A percentile compares a stretch with the other conserved stretches of the same genome.
Evolutionary conservation across 2,329 filamentous ascomycete genomes (phyloP).

Genomic region (Colletotrichum sansevieriae): DNA sequence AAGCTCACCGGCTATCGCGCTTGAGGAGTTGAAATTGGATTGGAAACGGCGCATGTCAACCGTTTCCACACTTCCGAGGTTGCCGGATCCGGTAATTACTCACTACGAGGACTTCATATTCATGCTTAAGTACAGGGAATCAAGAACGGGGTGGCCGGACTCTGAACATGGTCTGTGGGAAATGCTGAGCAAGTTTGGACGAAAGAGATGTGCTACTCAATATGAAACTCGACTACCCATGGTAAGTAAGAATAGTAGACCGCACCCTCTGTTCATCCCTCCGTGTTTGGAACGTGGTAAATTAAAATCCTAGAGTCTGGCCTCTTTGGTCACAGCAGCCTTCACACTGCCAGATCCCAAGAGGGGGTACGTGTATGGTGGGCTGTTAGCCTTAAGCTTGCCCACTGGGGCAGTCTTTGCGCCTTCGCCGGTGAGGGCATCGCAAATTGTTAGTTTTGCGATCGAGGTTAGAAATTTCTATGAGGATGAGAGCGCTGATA

Average conservation of each 20-base stretch:
- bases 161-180: constrained; percentile 1
- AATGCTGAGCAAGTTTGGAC: constrained; percentile 4
- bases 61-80: not conserved
- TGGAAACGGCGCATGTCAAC: not conserved
- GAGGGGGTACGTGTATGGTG: constrained; percentile 57
- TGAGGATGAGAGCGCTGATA: not conserved
- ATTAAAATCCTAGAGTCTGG: constrained; percentile 46
- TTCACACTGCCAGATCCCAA: constrained; percentile 60
- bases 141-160: not conserved
- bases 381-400: constrained; percentile 61
- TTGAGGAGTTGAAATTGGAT: too few species aligned
- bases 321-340: constrained; percentile 52
- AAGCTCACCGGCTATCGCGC: too few species aligned
- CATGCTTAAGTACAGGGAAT: not conserved
- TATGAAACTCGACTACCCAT: not conserved
- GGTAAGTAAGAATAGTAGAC: not conserved
- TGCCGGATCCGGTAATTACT: not conserved
- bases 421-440: constrained; percentile 53
- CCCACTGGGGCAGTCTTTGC: constrained; percentile 61
- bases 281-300: not conserved
- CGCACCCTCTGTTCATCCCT: not conserved
- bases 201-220: constrained; percentile 1
- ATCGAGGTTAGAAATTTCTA: not conserved
- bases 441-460: not conserved
- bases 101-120: not conserved